phyloP scores from a whole-genome alignment of 345 rosid genomes.

The Trapa incisa region DNA sequence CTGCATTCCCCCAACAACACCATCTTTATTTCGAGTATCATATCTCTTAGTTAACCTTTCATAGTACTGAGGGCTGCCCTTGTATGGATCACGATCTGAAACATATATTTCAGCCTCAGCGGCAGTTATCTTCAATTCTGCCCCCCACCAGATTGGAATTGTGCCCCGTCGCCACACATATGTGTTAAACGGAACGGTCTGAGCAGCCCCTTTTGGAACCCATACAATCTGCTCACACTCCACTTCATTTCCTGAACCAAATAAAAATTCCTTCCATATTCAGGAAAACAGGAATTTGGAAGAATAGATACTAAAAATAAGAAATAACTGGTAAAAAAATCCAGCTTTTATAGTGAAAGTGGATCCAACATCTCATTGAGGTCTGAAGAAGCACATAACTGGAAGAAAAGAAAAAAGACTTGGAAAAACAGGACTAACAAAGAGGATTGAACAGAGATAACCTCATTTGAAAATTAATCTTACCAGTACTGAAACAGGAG shows the following conservation, averaged over 20 bases:
- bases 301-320: neutral
- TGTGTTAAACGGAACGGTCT: slow-evolving; percentile 70
- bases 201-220: slow-evolving; percentile 68
- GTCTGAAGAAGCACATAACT: neutral
- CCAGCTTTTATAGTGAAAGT: neutral
- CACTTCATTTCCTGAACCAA: slow-evolving; percentile 80
- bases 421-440: neutral
- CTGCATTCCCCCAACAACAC: slow-evolving; percentile 41
- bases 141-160: slow-evolving; percentile 99
- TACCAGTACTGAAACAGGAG: slow-evolving; percentile 94
- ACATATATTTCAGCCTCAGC: slow-evolving; percentile 98
- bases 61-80: slow-evolving; percentile 80
- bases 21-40: slow-evolving; percentile 54
- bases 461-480: slow-evolving; percentile 10
- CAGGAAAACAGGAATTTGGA: neutral
- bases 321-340: neutral
- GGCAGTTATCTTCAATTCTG: slow-evolving; percentile 80
- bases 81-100: slow-evolving; percentile 74
- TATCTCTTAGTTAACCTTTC: slow-evolving; percentile 78
- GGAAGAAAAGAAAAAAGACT: neutral
- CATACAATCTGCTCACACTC: slow-evolving; percentile 98
- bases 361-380: neutral
- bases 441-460: neutral
- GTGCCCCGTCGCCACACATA: slow-evolving; percentile 96
- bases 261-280: slow-evolving; percentile 10